Base-by-base conservation (phyloP, 2,329 filamentous ascomycete species). In the Monilinia laxa region DNA sequence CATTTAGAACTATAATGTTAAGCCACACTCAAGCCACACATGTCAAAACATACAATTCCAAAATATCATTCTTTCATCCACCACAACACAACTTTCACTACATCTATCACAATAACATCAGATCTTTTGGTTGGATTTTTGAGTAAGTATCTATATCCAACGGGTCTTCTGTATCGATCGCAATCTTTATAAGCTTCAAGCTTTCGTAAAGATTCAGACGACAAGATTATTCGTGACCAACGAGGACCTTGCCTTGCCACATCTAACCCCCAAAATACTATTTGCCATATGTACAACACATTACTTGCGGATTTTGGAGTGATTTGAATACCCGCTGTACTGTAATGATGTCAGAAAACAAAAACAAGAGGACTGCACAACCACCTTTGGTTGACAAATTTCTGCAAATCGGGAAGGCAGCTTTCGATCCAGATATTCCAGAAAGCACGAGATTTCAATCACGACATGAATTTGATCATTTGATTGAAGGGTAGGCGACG, bases 301-400 rank as follows among this genome's bases (percentile, higher is more conserved):
- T 20, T 47, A n/a, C 45, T 47, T 47, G 16, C 42, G n/a, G 6
- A 5, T 4, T 28, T 42, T 7, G n/a, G 18, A 58, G 11, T 47
- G 31, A n/a, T 45, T 14, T 16, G n/a, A 4, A 20, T 25, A 3
- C 28, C 14, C 2, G 16, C 18, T 51, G 28, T 38, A 12, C 28
- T 25, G 3, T 28, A 51, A 47, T 6, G 6, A 63, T 63, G 60
- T 11, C 49, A 18, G 60, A 31, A n/a, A 53, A 53, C 14, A 18
- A 31, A 4, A 42, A 12, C 2, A 68, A 67, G 28, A 68, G 63
- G 31, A 51, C 20, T 52, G 55, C 64, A 10, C 68, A 72, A 45
- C 70, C 73, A 25, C 70, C 73, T 45, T 56, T 76, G 45, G 68
- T 73, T 25, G 74, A 76, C 56, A 65, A 69, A 42, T 70, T 76